Conservation (phyloP, 2,329 filamentous ascomycete species). For the Dothidotthia symphoricarpi region DNA sequence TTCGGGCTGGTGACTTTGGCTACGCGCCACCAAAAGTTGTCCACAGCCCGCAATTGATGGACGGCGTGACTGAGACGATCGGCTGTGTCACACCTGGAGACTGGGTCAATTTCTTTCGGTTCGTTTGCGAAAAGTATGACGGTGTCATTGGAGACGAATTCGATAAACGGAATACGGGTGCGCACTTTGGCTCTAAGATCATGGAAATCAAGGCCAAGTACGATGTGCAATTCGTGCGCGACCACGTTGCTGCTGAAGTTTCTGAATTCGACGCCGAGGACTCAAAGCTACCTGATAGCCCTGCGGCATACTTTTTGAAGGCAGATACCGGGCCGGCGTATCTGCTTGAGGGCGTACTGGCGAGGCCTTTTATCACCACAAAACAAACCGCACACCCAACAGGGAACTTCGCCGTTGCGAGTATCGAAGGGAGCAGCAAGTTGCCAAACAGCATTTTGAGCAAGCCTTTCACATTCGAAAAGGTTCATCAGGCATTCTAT, state of each 20-base stretch:
- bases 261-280: conserved; percentile 9
- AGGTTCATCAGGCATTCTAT: conserved; percentile 17
- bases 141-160: conserved; percentile 19
- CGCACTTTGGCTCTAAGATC: conserved; percentile 15
- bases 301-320: conserved; percentile 17
- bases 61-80: conserved; percentile 16
- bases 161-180: conserved; percentile 11
- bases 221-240: conserved; percentile 17
- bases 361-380: conserved; percentile 17
- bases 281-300: conserved; percentile 6
- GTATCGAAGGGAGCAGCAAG: conserved; percentile 19
- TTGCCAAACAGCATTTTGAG: conserved; percentile 9
- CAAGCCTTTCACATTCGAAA: conserved; percentile 11
- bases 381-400: conserved; percentile 10
- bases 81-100: conserved; percentile 20
- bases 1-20: conserved; percentile 19
- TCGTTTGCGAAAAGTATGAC: conserved; percentile 16
- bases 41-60: conserved; percentile 18
- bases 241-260: conserved; percentile 13
- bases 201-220: conserved; percentile 20
- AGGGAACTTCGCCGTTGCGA: conserved; percentile 19
- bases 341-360: conserved; percentile 16
- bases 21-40: conserved; percentile 19
- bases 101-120: conserved; percentile 24
- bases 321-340: conserved; percentile 19